These are phyloP conservation scores for Mangifera indica DNA, from an alignment of 345 rosid genomes.

Conservation along the genomic window DNA sequence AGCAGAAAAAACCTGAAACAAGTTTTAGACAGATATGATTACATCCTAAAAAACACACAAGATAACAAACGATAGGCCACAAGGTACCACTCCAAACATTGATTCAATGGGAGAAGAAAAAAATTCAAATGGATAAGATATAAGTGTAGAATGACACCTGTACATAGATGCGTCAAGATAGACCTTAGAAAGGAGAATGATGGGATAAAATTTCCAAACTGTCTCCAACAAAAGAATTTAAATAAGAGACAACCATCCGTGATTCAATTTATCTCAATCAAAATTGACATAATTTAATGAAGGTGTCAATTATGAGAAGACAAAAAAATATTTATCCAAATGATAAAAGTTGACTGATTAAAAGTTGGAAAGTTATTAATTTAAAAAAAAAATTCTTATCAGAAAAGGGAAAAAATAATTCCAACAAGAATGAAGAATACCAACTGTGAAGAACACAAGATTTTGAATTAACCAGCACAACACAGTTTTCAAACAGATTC, in stretches of 20 bases:
- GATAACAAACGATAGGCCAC: slow-evolving; percentile 11
- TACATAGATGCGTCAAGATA: slow-evolving; percentile 64
- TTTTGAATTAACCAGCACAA: neutral
- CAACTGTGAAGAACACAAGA: neutral
- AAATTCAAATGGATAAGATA: slow-evolving; percentile 45
- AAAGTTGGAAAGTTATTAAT: neutral
- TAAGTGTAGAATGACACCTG: slow-evolving; percentile 85
- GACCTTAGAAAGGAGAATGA: slow-evolving; percentile 75
- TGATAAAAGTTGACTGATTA: neutral
- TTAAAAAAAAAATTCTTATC: no score
- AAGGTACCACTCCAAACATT: slow-evolving; percentile 30
- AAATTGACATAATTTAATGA: slow-evolving; percentile 33
- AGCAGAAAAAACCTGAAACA: slow-evolving; percentile 90
- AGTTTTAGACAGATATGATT: slow-evolving; percentile 23
- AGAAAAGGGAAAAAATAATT: no score
- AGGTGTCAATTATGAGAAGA: slow-evolving; percentile 16
- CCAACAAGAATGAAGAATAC: neutral
- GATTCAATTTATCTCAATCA: slow-evolving; percentile 45
- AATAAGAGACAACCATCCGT: slow-evolving; percentile 67
- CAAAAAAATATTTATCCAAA: slow-evolving; percentile 15
- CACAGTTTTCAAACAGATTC: neutral
- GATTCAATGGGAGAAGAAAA: slow-evolving; percentile 10
- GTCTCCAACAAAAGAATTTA: slow-evolving; percentile 69
- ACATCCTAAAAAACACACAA: slow-evolving; percentile 9
- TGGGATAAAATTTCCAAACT: slow-evolving; percentile 72